These are phyloP conservation scores for Hanseniaspora pseudoguilliermondii DNA, from an alignment of 805 yeast genomes.

Conservation along the genomic window DNA sequence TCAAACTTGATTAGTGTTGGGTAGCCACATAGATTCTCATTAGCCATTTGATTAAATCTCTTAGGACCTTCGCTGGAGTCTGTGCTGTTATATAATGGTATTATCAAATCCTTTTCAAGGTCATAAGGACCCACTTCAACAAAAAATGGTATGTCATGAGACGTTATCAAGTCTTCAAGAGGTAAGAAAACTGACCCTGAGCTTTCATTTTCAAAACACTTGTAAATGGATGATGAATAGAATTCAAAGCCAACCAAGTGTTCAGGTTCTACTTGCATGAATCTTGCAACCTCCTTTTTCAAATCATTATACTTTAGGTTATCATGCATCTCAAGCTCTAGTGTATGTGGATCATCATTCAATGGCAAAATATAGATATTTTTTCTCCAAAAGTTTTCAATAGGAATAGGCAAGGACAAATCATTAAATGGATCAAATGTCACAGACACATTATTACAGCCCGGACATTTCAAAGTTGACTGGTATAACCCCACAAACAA, in stretches of 20 bases:
- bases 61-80: constrained; percentile 16
- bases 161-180: constrained; percentile 50
- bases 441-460: constrained; percentile 61
- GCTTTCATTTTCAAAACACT: constrained; percentile 51
- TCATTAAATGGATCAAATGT: constrained; percentile 93
- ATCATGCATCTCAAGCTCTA: constrained; percentile 64
- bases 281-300: constrained; percentile 44
- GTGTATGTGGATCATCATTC: constrained; percentile 33
- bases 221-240: constrained; percentile 55
- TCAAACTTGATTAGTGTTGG: constrained; percentile 54
- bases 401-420: constrained; percentile 78
- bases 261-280: constrained; percentile 27
- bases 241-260: constrained; percentile 45
- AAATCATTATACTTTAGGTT: constrained; percentile 52
- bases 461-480: constrained; percentile 81
- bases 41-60: constrained; percentile 19
- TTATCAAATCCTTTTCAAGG: constrained; percentile 36
- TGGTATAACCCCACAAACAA: constrained; percentile 83
- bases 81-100: constrained; percentile 46
- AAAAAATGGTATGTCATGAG: constrained; percentile 51
- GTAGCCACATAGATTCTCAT: constrained; percentile 47
- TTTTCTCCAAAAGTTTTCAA: constrained; percentile 57
- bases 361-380: constrained; percentile 52
- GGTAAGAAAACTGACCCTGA: constrained; percentile 44
- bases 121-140: constrained; percentile 37